These are phyloP conservation scores for Didymella sp. DNA, from an alignment of 2,329 filamentous ascomycete genomes.

Conservation along the genomic window DNA sequence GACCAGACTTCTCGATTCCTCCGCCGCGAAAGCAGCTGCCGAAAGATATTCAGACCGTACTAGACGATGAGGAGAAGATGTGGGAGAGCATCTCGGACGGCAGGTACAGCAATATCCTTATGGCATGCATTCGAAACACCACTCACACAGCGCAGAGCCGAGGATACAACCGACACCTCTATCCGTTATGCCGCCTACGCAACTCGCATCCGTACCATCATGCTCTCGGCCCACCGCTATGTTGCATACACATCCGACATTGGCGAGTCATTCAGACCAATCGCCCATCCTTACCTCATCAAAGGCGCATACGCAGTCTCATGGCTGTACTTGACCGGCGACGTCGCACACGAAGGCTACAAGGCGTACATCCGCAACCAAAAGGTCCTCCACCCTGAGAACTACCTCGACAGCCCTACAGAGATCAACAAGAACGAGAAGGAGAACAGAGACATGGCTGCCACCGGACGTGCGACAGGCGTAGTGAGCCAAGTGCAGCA, in stretches of 20 bases:
- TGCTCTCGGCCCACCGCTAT: conserved; percentile 90
- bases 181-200: conserved; percentile 94
- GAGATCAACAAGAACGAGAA: conserved; percentile 21
- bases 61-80: conserved; percentile 68
- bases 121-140: background rate
- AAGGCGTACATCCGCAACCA: conserved; percentile 92
- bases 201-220: conserved; percentile 81
- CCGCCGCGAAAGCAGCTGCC: conserved; percentile 61
- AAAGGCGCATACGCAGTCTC: conserved; percentile 86
- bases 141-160: conserved; percentile 58
- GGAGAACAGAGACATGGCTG: conserved; percentile 51
- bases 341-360: conserved; percentile 92
- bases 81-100: conserved; percentile 80
- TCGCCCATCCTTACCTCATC: conserved; percentile 85
- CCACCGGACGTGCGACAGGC: conserved; percentile 26
- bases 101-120: conserved; percentile 64
- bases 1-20: conserved; percentile 57
- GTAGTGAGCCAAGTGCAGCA: conserved; percentile 32
- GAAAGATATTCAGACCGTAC: conserved; percentile 61
- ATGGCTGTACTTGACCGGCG: conserved; percentile 90
- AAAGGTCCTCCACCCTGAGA: conserved; percentile 71
- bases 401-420: conserved; percentile 39
- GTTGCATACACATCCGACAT: conserved; percentile 97
- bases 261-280: conserved; percentile 91
- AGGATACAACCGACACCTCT: conserved; percentile 82